Conservation (phyloP, 2,329 filamentous ascomycete genomes). For the Calonectria pseudoturangicola region DNA sequence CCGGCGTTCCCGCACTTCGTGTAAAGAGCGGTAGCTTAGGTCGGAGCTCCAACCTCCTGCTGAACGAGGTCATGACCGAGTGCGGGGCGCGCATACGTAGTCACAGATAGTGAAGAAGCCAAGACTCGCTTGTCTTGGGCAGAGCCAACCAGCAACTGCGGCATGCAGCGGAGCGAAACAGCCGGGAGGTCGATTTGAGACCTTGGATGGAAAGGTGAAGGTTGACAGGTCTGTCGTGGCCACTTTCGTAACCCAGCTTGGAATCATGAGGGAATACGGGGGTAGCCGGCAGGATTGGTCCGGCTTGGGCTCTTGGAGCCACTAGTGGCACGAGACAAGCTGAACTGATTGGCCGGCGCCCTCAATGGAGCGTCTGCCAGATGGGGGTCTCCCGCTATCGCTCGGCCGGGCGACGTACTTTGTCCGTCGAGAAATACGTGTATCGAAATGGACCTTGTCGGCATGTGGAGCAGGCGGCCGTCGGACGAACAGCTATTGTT, state of each 20-base stretch:
- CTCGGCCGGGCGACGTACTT: conserved; percentile 38
- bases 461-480: conserved; percentile 34
- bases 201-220: conserved; percentile 22
- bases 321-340: conserved; percentile 47
- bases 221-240: conserved; percentile 35
- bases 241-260: conserved; percentile 11
- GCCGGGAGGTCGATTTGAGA: conserved; percentile 20
- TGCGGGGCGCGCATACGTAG: conserved; percentile 24
- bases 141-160: conserved; percentile 34
- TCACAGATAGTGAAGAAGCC: conserved; percentile 10
- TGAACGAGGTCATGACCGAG: conserved; percentile 1
- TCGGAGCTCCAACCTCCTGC: conserved; percentile 28
- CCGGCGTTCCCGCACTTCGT: conserved; percentile 31
- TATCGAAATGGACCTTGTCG: conserved; percentile 38
- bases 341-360: conserved; percentile 47
- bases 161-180: conserved; percentile 33
- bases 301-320: conserved; percentile 47
- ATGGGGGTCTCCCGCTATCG: conserved; percentile 43
- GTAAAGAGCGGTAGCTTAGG: conserved; percentile 11
- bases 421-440: conserved; percentile 31
- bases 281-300: conserved; percentile 43
- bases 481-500: conserved; percentile 26
- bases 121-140: conserved; percentile 23
- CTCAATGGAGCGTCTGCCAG: conserved; percentile 39
- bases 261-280: conserved; percentile 43